phyloP scores from a whole-genome alignment of 805 yeast species.

The Kodamaea kakaduensis region DNA sequence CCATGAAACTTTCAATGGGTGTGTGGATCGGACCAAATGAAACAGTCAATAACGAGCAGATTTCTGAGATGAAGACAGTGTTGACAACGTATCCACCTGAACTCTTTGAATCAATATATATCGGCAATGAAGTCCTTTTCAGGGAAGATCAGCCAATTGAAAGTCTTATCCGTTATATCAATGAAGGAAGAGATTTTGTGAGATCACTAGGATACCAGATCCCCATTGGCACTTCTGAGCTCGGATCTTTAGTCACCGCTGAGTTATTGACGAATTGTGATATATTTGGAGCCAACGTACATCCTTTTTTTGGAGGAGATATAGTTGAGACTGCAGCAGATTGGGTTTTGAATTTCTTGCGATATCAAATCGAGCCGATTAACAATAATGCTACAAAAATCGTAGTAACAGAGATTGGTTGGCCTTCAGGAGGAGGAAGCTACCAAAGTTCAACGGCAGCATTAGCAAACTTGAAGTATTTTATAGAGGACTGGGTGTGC shows the following conservation, averaged over 20 bases:
- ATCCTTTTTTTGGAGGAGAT: slow-evolving; percentile 66
- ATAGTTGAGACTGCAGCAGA: slow-evolving; percentile 41
- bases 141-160: slow-evolving; percentile 43
- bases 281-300: slow-evolving; percentile 58
- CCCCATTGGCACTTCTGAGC: slow-evolving; percentile 62
- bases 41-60: slow-evolving; percentile 42
- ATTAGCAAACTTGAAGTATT: slow-evolving; percentile 38
- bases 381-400: slow-evolving; percentile 28
- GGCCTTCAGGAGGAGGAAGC: slow-evolving; percentile 65
- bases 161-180: slow-evolving; percentile 40
- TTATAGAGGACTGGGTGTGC: slow-evolving; percentile 53
- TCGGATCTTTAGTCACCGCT: slow-evolving; percentile 44
- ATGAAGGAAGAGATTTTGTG: slow-evolving; percentile 37
- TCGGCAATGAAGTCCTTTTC: slow-evolving; percentile 63
- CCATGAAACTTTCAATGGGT: slow-evolving; percentile 58
- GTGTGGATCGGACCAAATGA: slow-evolving; percentile 55
- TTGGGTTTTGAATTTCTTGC: slow-evolving; percentile 51
- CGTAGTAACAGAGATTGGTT: slow-evolving; percentile 61
- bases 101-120: slow-evolving; percentile 47
- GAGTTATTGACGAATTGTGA: slow-evolving; percentile 45
- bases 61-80: slow-evolving; percentile 41
- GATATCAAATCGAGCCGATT: slow-evolving; percentile 40
- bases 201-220: slow-evolving; percentile 30
- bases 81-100: slow-evolving; percentile 39
- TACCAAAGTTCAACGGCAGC: slow-evolving; percentile 47